Percentiles rank a stretch among this genome's conserved stretches.
Evolutionary conservation across 163 green algal genomes (phyloP).

Genomic region (Scenedesmus sp.): DNA sequence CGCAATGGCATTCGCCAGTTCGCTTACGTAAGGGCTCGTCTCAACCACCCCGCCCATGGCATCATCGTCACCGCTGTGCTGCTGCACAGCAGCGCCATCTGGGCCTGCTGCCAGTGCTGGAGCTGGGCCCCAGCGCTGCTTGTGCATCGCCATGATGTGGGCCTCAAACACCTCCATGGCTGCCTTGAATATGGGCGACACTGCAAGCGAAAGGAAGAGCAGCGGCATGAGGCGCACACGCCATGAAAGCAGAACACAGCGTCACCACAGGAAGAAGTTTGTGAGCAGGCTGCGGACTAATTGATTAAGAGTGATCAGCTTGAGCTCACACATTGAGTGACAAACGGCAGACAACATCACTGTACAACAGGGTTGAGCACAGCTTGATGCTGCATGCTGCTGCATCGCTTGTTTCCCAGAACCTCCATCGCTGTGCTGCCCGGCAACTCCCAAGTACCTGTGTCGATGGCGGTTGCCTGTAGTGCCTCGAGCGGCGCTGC

Average conservation of each 20-base stretch:
- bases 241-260: neutral
- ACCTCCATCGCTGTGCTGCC: neutral
- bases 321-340: too few relatives aligned
- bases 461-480: slow-evolving; percentile 58
- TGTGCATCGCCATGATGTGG: slow-evolving; percentile 84
- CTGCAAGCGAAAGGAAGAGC: slow-evolving; percentile 45
- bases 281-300: too few relatives aligned
- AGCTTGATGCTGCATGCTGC: too few relatives aligned
- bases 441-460: neutral
- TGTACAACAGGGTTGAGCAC: too few relatives aligned
- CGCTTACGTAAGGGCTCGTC: slow-evolving; percentile 81
- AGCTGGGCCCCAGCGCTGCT: slow-evolving; percentile 59
- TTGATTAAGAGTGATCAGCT: too few relatives aligned
- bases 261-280: too few relatives aligned
- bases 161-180: slow-evolving; percentile 85
- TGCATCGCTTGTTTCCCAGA: neutral
- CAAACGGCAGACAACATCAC: too few relatives aligned
- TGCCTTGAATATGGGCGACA: slow-evolving; percentile 85
- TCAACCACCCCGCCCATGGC: slow-evolving; percentile 48
- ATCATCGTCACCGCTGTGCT: neutral
- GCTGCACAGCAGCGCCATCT: neutral
- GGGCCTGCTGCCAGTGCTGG: slow-evolving; percentile 2
- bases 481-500: slow-evolving; percentile 71
- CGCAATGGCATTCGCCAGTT: slow-evolving; percentile 75
- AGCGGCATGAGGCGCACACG: neutral